Conservation (phyloP, 2,329 filamentous ascomycete species). For the Thelonectria olida region DNA sequence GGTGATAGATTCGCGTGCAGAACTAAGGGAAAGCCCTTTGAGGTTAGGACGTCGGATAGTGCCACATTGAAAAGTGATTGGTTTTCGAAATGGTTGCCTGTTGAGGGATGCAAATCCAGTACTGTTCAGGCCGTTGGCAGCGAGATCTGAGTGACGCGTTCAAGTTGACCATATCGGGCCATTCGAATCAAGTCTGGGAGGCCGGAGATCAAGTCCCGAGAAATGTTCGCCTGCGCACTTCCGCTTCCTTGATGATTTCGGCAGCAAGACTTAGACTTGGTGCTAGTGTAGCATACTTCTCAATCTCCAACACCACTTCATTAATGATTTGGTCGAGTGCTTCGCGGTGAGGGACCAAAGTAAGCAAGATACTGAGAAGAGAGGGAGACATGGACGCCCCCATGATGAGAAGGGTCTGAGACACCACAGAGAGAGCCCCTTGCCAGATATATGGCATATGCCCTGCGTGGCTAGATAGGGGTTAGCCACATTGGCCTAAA, state of each 20-base stretch:
- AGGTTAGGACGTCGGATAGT: not conserved
- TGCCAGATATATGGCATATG: conserved; percentile 90
- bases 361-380: conserved; percentile 71
- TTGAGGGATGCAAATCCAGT: not conserved
- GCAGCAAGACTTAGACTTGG: conserved; percentile 80
- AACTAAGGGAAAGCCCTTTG: not conserved
- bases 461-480: conserved; percentile 70
- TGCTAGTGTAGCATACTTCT: conserved; percentile 77
- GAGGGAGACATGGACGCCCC: conserved; percentile 83
- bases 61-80: not conserved
- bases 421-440: conserved; percentile 83
- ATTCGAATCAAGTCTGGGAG: not conserved
- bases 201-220: conserved; percentile 55
- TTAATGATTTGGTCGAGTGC: conserved; percentile 80
- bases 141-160: not conserved
- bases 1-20: not conserved
- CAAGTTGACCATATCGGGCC: not conserved
- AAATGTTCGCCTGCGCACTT: conserved; percentile 73
- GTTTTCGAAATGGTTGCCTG: not conserved
- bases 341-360: conserved; percentile 63
- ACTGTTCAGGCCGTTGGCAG: not conserved
- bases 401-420: conserved; percentile 84
- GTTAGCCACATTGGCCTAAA: conserved; percentile 30
- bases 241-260: conserved; percentile 83
- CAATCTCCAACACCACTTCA: conserved; percentile 79